These are phyloP conservation scores for Chaetomiaceae sp. DNA, from an alignment of 2,329 filamentous ascomycete species.

Conservation along the genomic window DNA sequence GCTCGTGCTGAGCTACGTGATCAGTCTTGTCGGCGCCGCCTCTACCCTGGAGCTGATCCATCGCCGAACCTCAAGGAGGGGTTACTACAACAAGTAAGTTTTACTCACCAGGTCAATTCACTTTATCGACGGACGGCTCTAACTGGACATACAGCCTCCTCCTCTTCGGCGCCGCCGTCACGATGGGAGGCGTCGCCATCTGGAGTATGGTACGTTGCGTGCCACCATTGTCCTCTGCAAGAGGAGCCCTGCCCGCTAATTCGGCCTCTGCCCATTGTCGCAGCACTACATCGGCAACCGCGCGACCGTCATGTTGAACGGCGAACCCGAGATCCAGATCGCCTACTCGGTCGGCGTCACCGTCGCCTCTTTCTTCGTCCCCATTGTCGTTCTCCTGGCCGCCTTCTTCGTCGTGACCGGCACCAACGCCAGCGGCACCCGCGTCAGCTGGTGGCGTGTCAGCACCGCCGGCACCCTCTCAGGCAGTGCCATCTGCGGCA, in stretches of 20 bases:
- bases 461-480: slow-evolving; percentile 62
- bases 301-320: slow-evolving; percentile 66
- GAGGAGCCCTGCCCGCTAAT: too few relatives aligned
- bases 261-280: slow-evolving; percentile 18
- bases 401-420: slow-evolving; percentile 68
- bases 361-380: slow-evolving; percentile 72
- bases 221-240: too few relatives aligned
- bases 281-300: slow-evolving; percentile 82
- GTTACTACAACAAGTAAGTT: slow-evolving; percentile 62
- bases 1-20: slow-evolving; percentile 68
- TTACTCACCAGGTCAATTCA: too few relatives aligned
- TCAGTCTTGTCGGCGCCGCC: slow-evolving; percentile 71
- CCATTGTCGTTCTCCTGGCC: slow-evolving; percentile 66
- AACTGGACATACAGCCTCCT: slow-evolving; percentile 46
- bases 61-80: slow-evolving; percentile 64
- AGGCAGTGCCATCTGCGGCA: slow-evolving; percentile 72
- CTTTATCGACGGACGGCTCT: too few relatives aligned
- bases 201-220: slow-evolving; percentile 59
- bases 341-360: slow-evolving; percentile 70
- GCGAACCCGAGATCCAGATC: slow-evolving; percentile 61
- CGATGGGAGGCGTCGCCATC: slow-evolving; percentile 70
- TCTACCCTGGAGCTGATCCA: slow-evolving; percentile 81
- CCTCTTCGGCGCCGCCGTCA: slow-evolving; percentile 59
- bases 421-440: slow-evolving; percentile 38
- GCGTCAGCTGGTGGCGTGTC: slow-evolving; percentile 54